These are phyloP conservation scores for Raffaelea albimanens DNA, from an alignment of 2,329 filamentous ascomycete species.

Conservation along the genomic window DNA sequence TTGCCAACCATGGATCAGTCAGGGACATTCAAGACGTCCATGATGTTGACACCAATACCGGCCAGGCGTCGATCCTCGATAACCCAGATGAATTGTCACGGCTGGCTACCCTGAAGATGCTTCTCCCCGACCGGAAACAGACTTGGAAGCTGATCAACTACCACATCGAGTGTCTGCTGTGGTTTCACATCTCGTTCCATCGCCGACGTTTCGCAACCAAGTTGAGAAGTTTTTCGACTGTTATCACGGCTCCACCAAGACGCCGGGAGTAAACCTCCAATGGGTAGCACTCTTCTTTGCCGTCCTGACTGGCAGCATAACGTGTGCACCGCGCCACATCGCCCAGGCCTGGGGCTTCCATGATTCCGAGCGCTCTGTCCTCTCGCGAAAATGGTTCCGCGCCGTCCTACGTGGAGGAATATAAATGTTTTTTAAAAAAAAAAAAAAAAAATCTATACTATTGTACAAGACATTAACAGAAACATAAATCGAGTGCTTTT, in stretches of 20 bases:
- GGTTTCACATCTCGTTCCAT: constrained; percentile 17
- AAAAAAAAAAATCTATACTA: no score
- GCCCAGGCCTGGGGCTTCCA: constrained; percentile 33
- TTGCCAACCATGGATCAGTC: neutral
- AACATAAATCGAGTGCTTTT: no score
- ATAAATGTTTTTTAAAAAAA: no score
- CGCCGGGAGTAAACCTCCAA: constrained; percentile 27
- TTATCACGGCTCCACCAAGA: constrained; percentile 22
- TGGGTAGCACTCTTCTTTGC: constrained; percentile 36
- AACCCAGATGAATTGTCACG: constrained; percentile 6
- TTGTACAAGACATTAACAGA: no score
- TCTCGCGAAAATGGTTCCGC: constrained; percentile 35
- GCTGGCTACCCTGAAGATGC: constrained; percentile 13
- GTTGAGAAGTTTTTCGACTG: constrained; percentile 27
- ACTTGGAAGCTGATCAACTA: constrained; percentile 16
- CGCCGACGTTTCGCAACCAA: constrained; percentile 24
- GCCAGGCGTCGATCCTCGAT: constrained; percentile 1
- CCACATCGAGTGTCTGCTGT: constrained; percentile 15
- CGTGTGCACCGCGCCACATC: constrained; percentile 25
- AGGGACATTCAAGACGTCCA: neutral
- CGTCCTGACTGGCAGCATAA: constrained; percentile 31
- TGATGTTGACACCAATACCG: neutral
- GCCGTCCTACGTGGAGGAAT: constrained; percentile 35
- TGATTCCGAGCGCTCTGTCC: constrained; percentile 26
- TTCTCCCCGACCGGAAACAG: constrained; percentile 13